A percentile compares a stretch with the other conserved stretches of the same genome.
Evolutionary conservation across 495 filamentous ascomycete genomes (phyloP).

Genomic region (Penicillium bovifimosum): DNA sequence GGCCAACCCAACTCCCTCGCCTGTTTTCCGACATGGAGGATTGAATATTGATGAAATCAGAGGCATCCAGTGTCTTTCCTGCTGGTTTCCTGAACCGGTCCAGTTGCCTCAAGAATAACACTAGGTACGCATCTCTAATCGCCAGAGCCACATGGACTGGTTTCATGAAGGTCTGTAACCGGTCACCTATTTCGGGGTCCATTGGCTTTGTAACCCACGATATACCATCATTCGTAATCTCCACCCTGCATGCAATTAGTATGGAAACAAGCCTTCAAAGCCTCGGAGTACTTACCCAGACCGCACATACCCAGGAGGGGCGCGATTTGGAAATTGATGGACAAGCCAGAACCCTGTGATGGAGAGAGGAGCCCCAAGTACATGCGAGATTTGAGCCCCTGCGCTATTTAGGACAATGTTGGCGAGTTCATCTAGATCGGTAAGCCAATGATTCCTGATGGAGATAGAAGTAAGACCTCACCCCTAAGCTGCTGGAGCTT

Average conservation of each 20-base stretch:
- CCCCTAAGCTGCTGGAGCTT: constrained; percentile 45
- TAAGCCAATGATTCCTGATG: constrained; percentile 9
- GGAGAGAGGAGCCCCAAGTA: constrained; percentile 46
- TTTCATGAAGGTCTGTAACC: constrained; percentile 28
- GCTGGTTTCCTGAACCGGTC: constrained; percentile 20
- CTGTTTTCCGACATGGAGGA: constrained; percentile 14
- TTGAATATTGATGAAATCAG: constrained; percentile 11
- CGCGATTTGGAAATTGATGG: constrained; percentile 51
- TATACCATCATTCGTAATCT: constrained; percentile 48
- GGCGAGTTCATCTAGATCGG: constrained; percentile 46
- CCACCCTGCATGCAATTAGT: constrained; percentile 36
- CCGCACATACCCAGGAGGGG: constrained; percentile 55
- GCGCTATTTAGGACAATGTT: constrained; percentile 35
- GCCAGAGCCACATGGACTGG: constrained; percentile 34
- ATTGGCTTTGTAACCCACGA: constrained; percentile 46
- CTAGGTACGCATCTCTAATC: constrained; percentile 31
- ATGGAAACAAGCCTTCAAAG: not conserved
- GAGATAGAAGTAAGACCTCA: constrained; percentile 22
- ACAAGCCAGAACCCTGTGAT: constrained; percentile 54
- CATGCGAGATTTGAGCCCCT: constrained; percentile 27
- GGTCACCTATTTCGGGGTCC: constrained; percentile 30
- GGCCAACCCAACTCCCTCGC: constrained; percentile 15
- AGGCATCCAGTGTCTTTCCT: constrained; percentile 10
- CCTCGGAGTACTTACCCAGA: constrained; percentile 45
- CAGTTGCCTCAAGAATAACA: constrained; percentile 30